Conservation (phyloP, 2,329 filamentous ascomycete species). For the Podosphaera fusca region DNA sequence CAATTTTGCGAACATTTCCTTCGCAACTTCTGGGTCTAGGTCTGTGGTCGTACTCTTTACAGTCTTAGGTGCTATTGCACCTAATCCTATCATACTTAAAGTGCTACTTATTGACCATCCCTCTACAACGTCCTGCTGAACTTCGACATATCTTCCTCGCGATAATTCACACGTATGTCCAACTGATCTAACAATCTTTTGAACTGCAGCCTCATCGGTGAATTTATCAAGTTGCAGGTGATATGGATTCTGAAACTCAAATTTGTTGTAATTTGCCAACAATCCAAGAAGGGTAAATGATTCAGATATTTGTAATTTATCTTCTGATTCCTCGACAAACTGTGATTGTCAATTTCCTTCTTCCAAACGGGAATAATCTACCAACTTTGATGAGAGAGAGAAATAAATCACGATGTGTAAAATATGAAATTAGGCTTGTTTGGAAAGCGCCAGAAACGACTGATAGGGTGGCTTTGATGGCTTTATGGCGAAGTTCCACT, state of each 20-base stretch:
- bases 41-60: constrained; percentile 36
- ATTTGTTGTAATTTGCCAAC: constrained; percentile 96
- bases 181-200: constrained; percentile 56
- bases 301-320: constrained; percentile 37
- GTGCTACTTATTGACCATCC: constrained; percentile 70
- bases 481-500: constrained; percentile 59
- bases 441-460: constrained; percentile 88
- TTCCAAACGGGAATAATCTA: neutral
- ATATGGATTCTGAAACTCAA: constrained; percentile 94
- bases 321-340: constrained; percentile 63
- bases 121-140: constrained; percentile 77
- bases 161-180: constrained; percentile 46
- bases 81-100: constrained; percentile 63
- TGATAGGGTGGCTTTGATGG: constrained; percentile 58
- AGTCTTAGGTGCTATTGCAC: constrained; percentile 47
- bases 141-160: constrained; percentile 54
- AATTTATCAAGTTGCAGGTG: constrained; percentile 81
- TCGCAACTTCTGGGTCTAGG: constrained; percentile 57
- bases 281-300: constrained; percentile 70
- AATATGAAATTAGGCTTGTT: constrained; percentile 80
- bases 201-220: constrained; percentile 73
- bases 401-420: constrained; percentile 85
- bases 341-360: constrained; percentile 16
- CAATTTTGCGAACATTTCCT: constrained; percentile 58
- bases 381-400: constrained; percentile 79